Evolutionary conservation across 179 eudicot genomes (phyloP).

Genomic region (Carnegiea gigantea): DNA sequence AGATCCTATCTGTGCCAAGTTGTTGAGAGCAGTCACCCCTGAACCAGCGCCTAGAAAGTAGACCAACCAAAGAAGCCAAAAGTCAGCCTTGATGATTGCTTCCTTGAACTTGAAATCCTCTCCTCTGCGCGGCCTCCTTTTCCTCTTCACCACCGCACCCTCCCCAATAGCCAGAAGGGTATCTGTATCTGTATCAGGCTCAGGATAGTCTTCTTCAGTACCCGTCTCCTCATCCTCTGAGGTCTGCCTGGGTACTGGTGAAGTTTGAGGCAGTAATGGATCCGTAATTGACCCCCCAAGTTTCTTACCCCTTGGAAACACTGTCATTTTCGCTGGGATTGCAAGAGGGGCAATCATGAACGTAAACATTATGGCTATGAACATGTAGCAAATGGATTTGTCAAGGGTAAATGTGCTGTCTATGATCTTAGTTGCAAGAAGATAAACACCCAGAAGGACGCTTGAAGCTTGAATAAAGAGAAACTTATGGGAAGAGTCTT

Average conservation of each 20-base stretch:
- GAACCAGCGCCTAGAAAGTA: slow-evolving; percentile 78
- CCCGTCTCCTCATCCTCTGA: slow-evolving; percentile 3
- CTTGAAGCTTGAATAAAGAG: slow-evolving; percentile 60
- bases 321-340: slow-evolving; percentile 73
- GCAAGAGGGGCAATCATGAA: slow-evolving; percentile 68
- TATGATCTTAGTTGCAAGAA: slow-evolving; percentile 53
- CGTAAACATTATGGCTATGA: slow-evolving; percentile 50
- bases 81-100: slow-evolving; percentile 74
- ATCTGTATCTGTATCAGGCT: slow-evolving; percentile 10
- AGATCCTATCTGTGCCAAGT: slow-evolving; percentile 71
- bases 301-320: slow-evolving; percentile 38
- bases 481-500: slow-evolving; percentile 53
- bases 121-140: slow-evolving; percentile 48
- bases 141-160: slow-evolving; percentile 33
- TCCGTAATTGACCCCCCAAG: slow-evolving; percentile 9
- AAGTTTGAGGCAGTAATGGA: slow-evolving; percentile 22
- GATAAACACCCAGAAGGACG: slow-evolving; percentile 54
- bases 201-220: not conserved
- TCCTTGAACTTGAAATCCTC: slow-evolving; percentile 69
- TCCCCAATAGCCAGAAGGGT: slow-evolving; percentile 38
- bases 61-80: slow-evolving; percentile 73
- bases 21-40: slow-evolving; percentile 77
- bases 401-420: slow-evolving; percentile 39
- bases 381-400: slow-evolving; percentile 38
- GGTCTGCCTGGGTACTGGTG: slow-evolving; percentile 8